These are phyloP conservation scores for Penicillium canescens DNA, from an alignment of 495 filamentous ascomycete genomes.

Conservation along the genomic window DNA sequence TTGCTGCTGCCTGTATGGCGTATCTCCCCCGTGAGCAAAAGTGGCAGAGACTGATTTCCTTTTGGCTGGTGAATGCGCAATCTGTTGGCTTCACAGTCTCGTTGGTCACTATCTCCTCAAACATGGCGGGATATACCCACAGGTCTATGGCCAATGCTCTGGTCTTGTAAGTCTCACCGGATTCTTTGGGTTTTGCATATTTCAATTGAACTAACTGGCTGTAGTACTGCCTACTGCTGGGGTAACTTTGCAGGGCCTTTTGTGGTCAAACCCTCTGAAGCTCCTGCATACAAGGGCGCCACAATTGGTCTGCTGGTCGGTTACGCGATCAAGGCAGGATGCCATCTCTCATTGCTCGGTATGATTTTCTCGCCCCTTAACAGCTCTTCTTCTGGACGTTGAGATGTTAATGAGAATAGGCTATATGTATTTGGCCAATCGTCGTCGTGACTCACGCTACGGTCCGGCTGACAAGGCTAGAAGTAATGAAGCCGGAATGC, in stretches of 20 bases:
- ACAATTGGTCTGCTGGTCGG: conserved; percentile 9
- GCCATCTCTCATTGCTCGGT: conserved; percentile 4
- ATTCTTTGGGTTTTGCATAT: neutral
- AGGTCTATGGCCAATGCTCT: conserved; percentile 15
- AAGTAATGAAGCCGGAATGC: conserved; percentile 11
- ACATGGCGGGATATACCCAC: conserved; percentile 19
- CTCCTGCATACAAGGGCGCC: conserved; percentile 4
- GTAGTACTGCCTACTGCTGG: conserved; percentile 10
- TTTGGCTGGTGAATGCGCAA: conserved; percentile 9
- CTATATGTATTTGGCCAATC: conserved; percentile 6
- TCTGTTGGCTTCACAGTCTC: conserved; percentile 10
- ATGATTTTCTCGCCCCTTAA: neutral
- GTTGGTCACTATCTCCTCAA: conserved; percentile 13
- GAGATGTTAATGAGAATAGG: neutral
- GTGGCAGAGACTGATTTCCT: conserved; percentile 7
- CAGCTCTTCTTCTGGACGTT: neutral
- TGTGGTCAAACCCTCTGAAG: conserved; percentile 5
- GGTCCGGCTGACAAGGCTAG: conserved; percentile 8
- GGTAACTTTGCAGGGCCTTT: conserved; percentile 10
- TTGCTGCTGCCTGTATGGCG: conserved; percentile 8
- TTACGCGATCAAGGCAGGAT: conserved; percentile 5
- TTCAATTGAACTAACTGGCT: neutral
- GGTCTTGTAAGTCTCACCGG: conserved; percentile 8
- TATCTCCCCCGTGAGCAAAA: conserved; percentile 4
- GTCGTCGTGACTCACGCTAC: conserved; percentile 8